A percentile compares a stretch with the other conserved stretches of the same genome.
phyloP scores from a whole-genome alignment of 2,329 filamentous ascomycete species.

The Aureobasidium uvarum region DNA sequence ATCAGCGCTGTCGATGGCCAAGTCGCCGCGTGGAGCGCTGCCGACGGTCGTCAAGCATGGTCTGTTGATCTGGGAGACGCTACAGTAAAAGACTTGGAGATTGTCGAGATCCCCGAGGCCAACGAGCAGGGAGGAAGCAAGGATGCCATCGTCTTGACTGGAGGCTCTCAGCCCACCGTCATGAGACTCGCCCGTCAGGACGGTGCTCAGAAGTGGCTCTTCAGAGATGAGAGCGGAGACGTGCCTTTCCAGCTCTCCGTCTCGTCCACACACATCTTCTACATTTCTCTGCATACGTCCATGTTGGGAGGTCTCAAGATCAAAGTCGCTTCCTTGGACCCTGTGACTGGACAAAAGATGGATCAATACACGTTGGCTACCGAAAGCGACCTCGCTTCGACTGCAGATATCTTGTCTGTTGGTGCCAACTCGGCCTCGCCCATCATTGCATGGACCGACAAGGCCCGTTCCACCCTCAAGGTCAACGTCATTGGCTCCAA shows the following conservation, averaged over 20 bases:
- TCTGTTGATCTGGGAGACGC: conserved; percentile 58
- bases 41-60: conserved; percentile 78
- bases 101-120: conserved; percentile 66
- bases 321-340: conserved; percentile 71
- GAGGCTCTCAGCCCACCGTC: conserved; percentile 58
- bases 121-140: conserved; percentile 48
- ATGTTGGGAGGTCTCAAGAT: conserved; percentile 69
- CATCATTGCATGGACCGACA: conserved; percentile 73
- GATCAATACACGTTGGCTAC: conserved; percentile 70
- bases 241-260: conserved; percentile 71
- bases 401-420: conserved; percentile 68
- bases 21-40: conserved; percentile 78
- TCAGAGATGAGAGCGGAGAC: conserved; percentile 63
- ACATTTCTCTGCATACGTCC: conserved; percentile 69
- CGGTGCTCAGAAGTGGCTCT: conserved; percentile 77
- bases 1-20: conserved; percentile 68
- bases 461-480: conserved; percentile 60
- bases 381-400: conserved; percentile 67
- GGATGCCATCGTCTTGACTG: conserved; percentile 69
- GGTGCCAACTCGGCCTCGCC: conserved; percentile 73
- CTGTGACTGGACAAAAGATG: conserved; percentile 66
- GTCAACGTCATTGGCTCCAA: conserved; percentile 65
- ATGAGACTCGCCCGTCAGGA: conserved; percentile 69
- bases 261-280: conserved; percentile 68
- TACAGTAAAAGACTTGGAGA: conserved; percentile 67